A percentile compares a stretch with the other conserved stretches of the same genome.
Conservation (phyloP, 805 yeast genomes). For the Saccharomycopsis sp. region DNA sequence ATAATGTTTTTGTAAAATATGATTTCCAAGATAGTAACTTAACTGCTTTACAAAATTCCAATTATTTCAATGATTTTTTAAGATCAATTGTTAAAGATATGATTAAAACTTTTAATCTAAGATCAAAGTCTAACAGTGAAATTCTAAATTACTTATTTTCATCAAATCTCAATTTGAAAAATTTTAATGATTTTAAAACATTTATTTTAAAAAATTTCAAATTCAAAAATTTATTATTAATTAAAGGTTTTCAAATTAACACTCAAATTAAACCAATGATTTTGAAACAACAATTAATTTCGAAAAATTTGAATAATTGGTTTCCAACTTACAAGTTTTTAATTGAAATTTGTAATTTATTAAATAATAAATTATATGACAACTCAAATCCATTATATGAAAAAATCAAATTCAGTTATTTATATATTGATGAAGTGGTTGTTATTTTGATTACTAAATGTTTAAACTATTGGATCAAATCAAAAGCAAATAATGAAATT, state of each 20-base stretch:
- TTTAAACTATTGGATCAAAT: constrained; percentile 13
- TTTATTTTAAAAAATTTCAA: constrained; percentile 4
- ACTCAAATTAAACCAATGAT: background rate
- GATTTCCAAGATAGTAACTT: background rate
- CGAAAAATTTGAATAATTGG: background rate
- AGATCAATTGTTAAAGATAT: background rate
- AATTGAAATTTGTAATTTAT: constrained; percentile 8
- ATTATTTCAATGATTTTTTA: background rate
- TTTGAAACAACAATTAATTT: constrained; percentile 9
- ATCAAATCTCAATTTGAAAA: background rate
- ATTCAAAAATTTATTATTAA: too few relatives aligned
- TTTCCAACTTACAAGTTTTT: constrained; percentile 12
- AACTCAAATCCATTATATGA: constrained; percentile 11
- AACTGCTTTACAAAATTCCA: background rate
- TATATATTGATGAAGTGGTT: constrained; percentile 10
- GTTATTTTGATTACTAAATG: constrained; percentile 7
- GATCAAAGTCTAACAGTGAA: background rate
- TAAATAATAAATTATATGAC: constrained; percentile 7
- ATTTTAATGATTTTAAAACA: constrained; percentile 1
- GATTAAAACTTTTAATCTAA: too few relatives aligned
- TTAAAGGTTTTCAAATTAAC: background rate
- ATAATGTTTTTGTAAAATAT: background rate
- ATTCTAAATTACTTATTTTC: constrained; percentile 21
- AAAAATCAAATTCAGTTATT: background rate
- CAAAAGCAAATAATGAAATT: constrained; percentile 7